A percentile compares a stretch with the other conserved stretches of the same genome.
Evolutionary conservation across 2,329 filamentous ascomycete species (phyloP).

Genomic region (Phialocephala subalpina): DNA sequence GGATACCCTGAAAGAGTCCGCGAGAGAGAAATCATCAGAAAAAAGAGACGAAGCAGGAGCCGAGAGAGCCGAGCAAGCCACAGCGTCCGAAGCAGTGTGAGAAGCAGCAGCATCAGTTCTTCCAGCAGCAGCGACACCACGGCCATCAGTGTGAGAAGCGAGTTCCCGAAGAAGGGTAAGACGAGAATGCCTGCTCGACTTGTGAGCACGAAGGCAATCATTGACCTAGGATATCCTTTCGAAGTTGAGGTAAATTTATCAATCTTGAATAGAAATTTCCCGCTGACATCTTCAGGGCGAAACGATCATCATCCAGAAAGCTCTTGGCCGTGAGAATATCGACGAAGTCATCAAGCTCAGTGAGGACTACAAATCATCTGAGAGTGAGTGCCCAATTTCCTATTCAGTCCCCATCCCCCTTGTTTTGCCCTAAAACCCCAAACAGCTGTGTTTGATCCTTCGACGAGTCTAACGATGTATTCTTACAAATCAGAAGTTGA

Average conservation of each 20-base stretch:
- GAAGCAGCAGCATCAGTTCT: conserved; percentile 52
- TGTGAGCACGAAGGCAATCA: conserved; percentile 81
- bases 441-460: conserved; percentile 4
- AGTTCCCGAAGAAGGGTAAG: conserved; percentile 85
- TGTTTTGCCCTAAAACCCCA: conserved; percentile 27
- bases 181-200: conserved; percentile 85
- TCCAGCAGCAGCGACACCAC: conserved; percentile 55
- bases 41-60: conserved; percentile 46
- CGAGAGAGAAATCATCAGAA: conserved; percentile 67
- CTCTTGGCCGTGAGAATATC: conserved; percentile 89
- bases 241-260: conserved; percentile 75
- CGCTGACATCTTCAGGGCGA: conserved; percentile 67
- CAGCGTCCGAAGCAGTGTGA: conserved; percentile 36
- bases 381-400: conserved; percentile 51
- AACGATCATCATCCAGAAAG: conserved; percentile 82
- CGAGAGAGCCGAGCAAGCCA: conserved; percentile 40
- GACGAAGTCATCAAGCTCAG: conserved; percentile 87
- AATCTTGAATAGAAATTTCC: neutral
- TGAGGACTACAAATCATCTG: conserved; percentile 70
- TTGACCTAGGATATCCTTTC: conserved; percentile 86
- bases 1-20: conserved; percentile 65
- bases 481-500: conserved; percentile 36
- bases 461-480: conserved; percentile 37
- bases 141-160: conserved; percentile 57
- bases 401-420: conserved; percentile 3